Conservation (phyloP, 176 grass and related monocot species). For the Chloris gayana region DNA sequence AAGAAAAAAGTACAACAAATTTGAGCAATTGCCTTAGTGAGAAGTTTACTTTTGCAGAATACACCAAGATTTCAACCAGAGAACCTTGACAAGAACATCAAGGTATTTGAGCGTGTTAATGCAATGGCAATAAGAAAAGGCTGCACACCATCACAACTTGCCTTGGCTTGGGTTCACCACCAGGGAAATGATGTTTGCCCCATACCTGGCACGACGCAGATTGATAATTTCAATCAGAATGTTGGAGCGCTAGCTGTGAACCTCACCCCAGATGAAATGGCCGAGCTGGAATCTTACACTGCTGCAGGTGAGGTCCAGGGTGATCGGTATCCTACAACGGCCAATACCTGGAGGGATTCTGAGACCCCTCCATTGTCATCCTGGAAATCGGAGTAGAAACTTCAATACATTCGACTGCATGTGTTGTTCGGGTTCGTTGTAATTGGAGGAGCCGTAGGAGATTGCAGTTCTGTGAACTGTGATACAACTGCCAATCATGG, state of each 20-base stretch:
- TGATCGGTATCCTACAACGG: background rate
- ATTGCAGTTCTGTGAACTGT: too few species aligned
- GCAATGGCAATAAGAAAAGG: background rate
- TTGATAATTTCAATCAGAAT: background rate
- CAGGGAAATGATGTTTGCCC: too few species aligned
- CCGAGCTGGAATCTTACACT: too few species aligned
- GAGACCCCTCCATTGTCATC: background rate
- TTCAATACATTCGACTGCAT: background rate
- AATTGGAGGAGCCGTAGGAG: background rate
- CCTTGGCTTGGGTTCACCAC: background rate
- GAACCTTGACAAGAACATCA: background rate
- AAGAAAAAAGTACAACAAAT: too few species aligned
- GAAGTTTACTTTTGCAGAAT: background rate
- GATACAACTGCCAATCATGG: too few species aligned
- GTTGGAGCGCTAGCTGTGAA: background rate
- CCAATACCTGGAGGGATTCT: background rate
- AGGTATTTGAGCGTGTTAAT: background rate
- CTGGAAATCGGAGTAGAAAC: background rate
- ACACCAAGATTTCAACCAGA: background rate
- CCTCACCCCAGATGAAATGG: too few species aligned
- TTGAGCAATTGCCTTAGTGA: background rate
- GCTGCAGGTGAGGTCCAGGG: too few species aligned
- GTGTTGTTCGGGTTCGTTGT: too few species aligned
- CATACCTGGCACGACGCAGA: background rate
- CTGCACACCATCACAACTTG: background rate